These are phyloP conservation scores for Oryza meridionalis DNA, from an alignment of 176 grass and related monocot genomes.

Conservation along the genomic window DNA sequence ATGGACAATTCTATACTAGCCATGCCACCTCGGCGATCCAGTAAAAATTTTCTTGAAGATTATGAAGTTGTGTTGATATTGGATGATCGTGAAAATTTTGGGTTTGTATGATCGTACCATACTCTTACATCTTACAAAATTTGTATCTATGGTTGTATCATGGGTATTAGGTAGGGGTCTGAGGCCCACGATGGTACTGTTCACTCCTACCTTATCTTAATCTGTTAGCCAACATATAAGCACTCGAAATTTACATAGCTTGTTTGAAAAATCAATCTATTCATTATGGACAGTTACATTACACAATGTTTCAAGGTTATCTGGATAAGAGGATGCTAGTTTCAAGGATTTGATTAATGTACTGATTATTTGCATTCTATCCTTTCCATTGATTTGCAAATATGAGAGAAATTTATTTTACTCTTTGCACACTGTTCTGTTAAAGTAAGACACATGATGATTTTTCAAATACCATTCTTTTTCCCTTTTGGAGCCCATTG, in stretches of 20 bases:
- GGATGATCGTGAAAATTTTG: constrained; percentile 91
- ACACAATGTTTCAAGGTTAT: neutral
- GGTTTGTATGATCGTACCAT: constrained; percentile 57
- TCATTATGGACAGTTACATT: neutral
- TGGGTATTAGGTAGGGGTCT: too few species aligned
- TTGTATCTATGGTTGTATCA: constrained; percentile 1
- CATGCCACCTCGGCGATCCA: constrained; percentile 66
- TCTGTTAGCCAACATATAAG: constrained; percentile 3
- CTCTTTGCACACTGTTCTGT: neutral
- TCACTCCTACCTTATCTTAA: neutral
- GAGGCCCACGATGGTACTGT: too few species aligned
- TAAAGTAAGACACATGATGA: neutral
- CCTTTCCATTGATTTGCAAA: neutral
- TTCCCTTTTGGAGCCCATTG: neutral
- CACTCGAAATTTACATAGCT: constrained; percentile 30
- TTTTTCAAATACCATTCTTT: neutral
- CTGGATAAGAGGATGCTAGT: constrained; percentile 1
- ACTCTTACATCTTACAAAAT: neutral
- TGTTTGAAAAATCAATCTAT: neutral
- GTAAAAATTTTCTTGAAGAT: constrained; percentile 71
- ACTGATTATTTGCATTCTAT: neutral
- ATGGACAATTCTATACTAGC: constrained; percentile 52
- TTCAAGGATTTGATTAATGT: constrained; percentile 22
- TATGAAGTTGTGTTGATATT: constrained; percentile 88
- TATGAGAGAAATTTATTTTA: neutral